Conservation (phyloP, 1,284 basidiomycete genomes). For the Ceratobasidium sp. region DNA sequence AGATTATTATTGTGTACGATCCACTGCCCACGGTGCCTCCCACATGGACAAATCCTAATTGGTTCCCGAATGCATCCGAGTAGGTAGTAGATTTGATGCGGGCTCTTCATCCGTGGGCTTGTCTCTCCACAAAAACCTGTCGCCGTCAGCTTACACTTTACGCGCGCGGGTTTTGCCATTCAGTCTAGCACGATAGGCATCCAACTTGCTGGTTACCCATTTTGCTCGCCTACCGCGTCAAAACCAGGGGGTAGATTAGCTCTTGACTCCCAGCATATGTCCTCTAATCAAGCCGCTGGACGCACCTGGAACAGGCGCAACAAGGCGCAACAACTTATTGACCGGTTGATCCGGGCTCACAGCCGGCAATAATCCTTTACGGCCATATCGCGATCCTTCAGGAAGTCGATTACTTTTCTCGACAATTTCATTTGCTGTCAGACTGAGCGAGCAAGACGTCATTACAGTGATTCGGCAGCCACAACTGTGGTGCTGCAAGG, state of each 20-base stretch:
- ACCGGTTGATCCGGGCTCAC: background rate
- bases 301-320: too few relatives aligned
- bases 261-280: background rate
- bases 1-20: background rate
- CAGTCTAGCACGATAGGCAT: background rate
- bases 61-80: constrained; percentile 2
- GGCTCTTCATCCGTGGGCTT: background rate
- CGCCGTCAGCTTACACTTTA: background rate
- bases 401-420: constrained; percentile 1
- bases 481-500: background rate
- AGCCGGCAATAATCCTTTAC: background rate
- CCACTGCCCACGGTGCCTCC: background rate
- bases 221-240: background rate
- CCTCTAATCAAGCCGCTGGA: constrained; percentile 11
- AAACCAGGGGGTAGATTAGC: background rate
- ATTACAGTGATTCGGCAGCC: background rate
- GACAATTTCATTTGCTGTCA: constrained; percentile 16
- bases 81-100: constrained; percentile 6
- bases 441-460: background rate
- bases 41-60: background rate
- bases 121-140: background rate
- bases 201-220: background rate
- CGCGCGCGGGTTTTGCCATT: constrained; percentile 3
- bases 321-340: background rate
- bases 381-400: background rate